These are phyloP conservation scores for Mentha longifolia DNA, from an alignment of 257 asterid species.

Conservation along the genomic window DNA sequence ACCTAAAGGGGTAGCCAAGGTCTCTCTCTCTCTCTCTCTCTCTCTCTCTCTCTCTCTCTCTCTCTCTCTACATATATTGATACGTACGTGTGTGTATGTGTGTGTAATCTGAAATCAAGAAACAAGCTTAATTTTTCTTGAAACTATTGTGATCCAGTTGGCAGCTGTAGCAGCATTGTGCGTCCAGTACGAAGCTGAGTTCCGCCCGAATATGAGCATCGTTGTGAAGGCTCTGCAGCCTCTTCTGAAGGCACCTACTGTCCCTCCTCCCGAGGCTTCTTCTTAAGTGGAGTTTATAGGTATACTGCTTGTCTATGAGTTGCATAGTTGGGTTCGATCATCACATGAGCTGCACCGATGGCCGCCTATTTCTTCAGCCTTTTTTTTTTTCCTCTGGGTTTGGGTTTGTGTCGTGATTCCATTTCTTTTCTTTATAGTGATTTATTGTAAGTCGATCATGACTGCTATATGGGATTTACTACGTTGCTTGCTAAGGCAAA, in stretches of 20 bases:
- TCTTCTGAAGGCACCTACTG: constrained; percentile 60
- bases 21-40: constrained; percentile 40
- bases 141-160: constrained; percentile 53
- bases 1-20: constrained; percentile 93
- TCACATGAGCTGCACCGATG: constrained; percentile 1
- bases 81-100: too few relatives aligned
- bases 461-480: constrained; percentile 24
- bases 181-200: constrained; percentile 91
- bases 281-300: constrained; percentile 14
- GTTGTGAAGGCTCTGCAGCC: constrained; percentile 93
- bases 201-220: constrained; percentile 91
- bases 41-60: too few relatives aligned
- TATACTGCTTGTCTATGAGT: constrained; percentile 32
- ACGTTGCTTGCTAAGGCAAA: constrained; percentile 27
- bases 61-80: too few relatives aligned
- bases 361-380: constrained; percentile 12
- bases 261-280: constrained; percentile 53
- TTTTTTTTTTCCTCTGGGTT: constrained; percentile 12
- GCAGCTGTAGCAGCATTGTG: constrained; percentile 95
- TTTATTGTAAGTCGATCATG: constrained; percentile 32
- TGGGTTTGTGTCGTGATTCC: constrained; percentile 28
- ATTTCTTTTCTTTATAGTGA: constrained; percentile 37
- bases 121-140: neutral
- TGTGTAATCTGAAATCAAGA: neutral
- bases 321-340: constrained; percentile 37